Percentiles rank a stretch among this genome's conserved stretches.
These are phyloP conservation scores for Colletotrichum musicola DNA, from an alignment of 2,329 filamentous ascomycete species.

Conservation along the genomic window DNA sequence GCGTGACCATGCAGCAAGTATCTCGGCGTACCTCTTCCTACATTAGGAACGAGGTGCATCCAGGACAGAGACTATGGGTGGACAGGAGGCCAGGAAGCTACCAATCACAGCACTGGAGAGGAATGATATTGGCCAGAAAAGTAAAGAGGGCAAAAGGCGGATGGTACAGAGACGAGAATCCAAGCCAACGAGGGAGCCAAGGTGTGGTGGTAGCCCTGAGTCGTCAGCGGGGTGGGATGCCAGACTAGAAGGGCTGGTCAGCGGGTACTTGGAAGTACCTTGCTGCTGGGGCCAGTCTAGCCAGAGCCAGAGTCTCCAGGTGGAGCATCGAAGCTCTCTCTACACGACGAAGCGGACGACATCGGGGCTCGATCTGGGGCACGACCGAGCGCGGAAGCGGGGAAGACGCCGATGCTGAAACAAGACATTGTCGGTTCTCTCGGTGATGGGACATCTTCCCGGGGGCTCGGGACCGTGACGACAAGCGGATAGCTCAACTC, in stretches of 20 bases:
- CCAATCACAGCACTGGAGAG: slow-evolving; percentile 24
- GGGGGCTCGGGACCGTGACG: slow-evolving; percentile 5
- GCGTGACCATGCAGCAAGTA: slow-evolving; percentile 34
- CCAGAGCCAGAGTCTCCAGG: slow-evolving; percentile 20
- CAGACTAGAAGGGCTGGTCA: slow-evolving; percentile 4
- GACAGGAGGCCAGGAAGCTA: neutral
- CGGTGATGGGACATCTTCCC: slow-evolving; percentile 18
- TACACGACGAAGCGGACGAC: slow-evolving; percentile 25
- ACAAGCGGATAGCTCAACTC: neutral
- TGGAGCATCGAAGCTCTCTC: slow-evolving; percentile 29
- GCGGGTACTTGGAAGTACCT: slow-evolving; percentile 30
- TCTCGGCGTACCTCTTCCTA: slow-evolving; percentile 29
- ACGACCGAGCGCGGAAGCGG: slow-evolving; percentile 25
- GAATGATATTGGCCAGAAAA: slow-evolving; percentile 30
- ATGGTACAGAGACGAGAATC: slow-evolving; percentile 21
- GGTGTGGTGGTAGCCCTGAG: slow-evolving; percentile 18
- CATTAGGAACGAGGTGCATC: slow-evolving; percentile 37
- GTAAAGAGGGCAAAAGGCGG: slow-evolving; percentile 32
- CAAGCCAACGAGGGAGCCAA: slow-evolving; percentile 22
- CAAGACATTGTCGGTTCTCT: slow-evolving; percentile 1
- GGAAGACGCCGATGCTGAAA: slow-evolving; percentile 27
- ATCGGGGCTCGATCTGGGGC: slow-evolving; percentile 26
- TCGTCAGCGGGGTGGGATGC: slow-evolving; percentile 32
- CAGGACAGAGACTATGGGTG: slow-evolving; percentile 27
- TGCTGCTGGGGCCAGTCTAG: slow-evolving; percentile 24